These are phyloP conservation scores for Magnaporthiopsis incrustans DNA, from an alignment of 2,329 filamentous ascomycete genomes.

Conservation along the genomic window DNA sequence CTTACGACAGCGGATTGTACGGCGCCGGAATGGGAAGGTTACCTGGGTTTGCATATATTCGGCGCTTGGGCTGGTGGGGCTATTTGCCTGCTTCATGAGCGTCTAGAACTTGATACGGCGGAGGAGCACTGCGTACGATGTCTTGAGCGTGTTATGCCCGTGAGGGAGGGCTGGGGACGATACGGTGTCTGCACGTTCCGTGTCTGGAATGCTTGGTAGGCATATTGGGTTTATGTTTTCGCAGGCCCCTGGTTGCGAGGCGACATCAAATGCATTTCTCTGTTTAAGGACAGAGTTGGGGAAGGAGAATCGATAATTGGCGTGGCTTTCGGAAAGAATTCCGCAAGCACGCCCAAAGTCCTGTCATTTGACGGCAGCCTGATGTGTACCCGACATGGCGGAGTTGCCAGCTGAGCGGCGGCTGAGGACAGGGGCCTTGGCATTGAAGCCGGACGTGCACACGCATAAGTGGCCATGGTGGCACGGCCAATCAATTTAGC, in stretches of 20 bases:
- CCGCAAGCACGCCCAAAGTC: not conserved
- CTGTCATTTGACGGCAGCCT: not conserved
- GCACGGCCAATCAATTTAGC: not conserved
- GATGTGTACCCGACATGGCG: not conserved
- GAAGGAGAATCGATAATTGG: not conserved
- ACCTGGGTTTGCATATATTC: conserved; percentile 5
- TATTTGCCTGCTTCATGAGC: not conserved
- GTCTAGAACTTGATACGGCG: not conserved
- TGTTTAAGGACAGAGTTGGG: not conserved
- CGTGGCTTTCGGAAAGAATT: not conserved
- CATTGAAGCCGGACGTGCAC: not conserved
- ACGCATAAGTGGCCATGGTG: no score
- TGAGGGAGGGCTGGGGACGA: not conserved
- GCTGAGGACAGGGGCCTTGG: not conserved
- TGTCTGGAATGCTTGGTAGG: not conserved
- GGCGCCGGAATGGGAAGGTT: not conserved
- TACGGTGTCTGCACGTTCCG: no score
- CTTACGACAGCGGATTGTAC: not conserved
- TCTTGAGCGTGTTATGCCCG: not conserved
- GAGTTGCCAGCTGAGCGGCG: not conserved
- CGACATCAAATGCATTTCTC: not conserved
- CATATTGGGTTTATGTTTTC: not conserved
- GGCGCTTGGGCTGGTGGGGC: conserved; percentile 5
- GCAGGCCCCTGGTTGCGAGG: no score
- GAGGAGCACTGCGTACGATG: not conserved